A percentile compares a stretch with the other conserved stretches of the same genome.
These are phyloP conservation scores for Lyophyllum atratum DNA, from an alignment of 768 basidiomycete genomes.

Conservation along the genomic window DNA sequence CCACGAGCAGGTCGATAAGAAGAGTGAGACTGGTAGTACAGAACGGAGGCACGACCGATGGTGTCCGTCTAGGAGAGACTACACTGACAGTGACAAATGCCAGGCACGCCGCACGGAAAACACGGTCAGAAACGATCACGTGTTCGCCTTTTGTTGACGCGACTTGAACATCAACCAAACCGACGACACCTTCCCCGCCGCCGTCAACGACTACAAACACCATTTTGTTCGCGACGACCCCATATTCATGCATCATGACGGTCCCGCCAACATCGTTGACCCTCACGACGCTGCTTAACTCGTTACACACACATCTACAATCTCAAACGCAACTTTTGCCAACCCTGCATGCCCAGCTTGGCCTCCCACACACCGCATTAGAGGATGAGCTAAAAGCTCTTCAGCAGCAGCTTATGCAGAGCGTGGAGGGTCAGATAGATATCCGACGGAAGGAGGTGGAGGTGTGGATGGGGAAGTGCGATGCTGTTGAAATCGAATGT, in stretches of 20 bases:
- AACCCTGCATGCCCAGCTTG: conserved; percentile 81
- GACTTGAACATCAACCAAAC: conserved; percentile 4
- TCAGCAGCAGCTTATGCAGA: conserved; percentile 72
- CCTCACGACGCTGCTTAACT: conserved; percentile 71
- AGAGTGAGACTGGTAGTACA: too few species aligned
- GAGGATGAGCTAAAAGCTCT: conserved; percentile 78
- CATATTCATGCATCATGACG: conserved; percentile 19
- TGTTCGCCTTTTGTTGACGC: conserved; percentile 13
- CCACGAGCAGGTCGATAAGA: too few species aligned
- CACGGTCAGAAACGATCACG: conserved; percentile 14
- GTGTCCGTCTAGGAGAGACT: too few species aligned
- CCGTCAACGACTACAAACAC: background rate
- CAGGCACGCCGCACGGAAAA: too few species aligned
- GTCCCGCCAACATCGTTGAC: conserved; percentile 31
- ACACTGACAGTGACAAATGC: too few species aligned
- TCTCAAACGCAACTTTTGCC: conserved; percentile 82
- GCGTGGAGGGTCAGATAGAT: conserved; percentile 76
- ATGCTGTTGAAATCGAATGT: conserved; percentile 63
- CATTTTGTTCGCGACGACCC: background rate
- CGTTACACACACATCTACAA: conserved; percentile 77
- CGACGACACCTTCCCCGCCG: conserved; percentile 1
- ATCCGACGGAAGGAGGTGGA: conserved; percentile 74
- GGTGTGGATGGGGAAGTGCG: conserved; percentile 68
- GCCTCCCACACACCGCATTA: conserved; percentile 76
- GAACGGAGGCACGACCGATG: too few species aligned